Conservation (phyloP, 2,329 filamentous ascomycete genomes). For the Fusarium acutatum region DNA sequence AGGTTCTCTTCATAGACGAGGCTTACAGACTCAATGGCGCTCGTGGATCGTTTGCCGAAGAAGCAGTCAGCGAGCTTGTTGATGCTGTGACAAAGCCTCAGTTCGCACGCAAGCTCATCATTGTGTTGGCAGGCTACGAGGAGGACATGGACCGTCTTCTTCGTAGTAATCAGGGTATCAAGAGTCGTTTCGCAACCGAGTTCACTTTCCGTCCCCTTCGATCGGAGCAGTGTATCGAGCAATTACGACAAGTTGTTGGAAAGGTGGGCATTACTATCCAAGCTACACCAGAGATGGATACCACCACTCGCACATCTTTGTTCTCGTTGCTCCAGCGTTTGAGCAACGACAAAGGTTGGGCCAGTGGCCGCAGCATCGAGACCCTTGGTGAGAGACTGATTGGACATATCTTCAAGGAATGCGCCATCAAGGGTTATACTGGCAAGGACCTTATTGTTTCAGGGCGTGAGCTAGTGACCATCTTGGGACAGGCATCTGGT, state of each 20-base stretch:
- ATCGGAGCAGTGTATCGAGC: constrained; percentile 54
- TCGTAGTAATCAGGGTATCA: constrained; percentile 67
- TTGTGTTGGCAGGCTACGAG: constrained; percentile 75
- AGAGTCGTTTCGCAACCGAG: constrained; percentile 69
- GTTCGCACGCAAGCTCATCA: constrained; percentile 67
- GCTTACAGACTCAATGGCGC: constrained; percentile 67
- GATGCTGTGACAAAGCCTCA: constrained; percentile 62
- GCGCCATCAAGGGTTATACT: constrained; percentile 45
- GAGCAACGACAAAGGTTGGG: constrained; percentile 61
- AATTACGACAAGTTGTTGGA: constrained; percentile 52
- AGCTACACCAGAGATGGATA: constrained; percentile 35
- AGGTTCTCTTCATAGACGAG: constrained; percentile 76
- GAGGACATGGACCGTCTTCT: constrained; percentile 71
- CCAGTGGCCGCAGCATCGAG: constrained; percentile 68
- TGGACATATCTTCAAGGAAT: constrained; percentile 48
- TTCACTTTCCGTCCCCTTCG: constrained; percentile 63
- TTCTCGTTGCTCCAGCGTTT: constrained; percentile 53
- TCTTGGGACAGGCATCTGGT: constrained; percentile 41
- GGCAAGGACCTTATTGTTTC: constrained; percentile 40
- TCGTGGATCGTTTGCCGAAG: constrained; percentile 64
- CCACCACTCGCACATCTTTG: constrained; percentile 39
- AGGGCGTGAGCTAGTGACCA: constrained; percentile 43
- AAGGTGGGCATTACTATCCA: constrained; percentile 44
- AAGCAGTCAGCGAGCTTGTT: constrained; percentile 62
- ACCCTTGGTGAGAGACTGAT: constrained; percentile 63